Evolutionary conservation across 371 early-diverging fungal species (phyloP).

Genomic region (Aphelidium insulamus): DNA sequence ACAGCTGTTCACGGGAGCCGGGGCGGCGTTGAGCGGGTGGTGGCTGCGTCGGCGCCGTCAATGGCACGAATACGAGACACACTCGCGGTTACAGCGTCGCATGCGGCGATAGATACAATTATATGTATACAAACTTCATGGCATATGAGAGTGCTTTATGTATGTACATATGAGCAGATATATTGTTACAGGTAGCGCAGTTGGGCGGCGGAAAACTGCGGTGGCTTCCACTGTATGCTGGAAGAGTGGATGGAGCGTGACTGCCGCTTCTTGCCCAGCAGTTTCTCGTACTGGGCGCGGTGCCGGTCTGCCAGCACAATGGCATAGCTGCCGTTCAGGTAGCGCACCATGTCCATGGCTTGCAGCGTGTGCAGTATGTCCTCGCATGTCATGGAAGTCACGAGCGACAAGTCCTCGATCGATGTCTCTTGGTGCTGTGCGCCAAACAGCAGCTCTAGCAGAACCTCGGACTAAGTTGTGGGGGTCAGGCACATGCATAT

Average conservation of each 20-base stretch:
- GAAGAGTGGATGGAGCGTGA: slow-evolving; percentile 45
- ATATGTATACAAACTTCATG: too few relatives aligned
- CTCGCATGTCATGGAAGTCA: slow-evolving; percentile 70
- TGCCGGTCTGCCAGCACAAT: slow-evolving; percentile 73
- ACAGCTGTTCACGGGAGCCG: too few relatives aligned
- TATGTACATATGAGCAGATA: too few relatives aligned
- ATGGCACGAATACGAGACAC: too few relatives aligned
- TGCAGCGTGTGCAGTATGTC: slow-evolving; percentile 91
- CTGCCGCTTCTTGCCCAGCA: slow-evolving; percentile 34
- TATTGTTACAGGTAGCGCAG: slow-evolving; percentile 42
- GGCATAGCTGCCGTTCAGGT: slow-evolving; percentile 80
- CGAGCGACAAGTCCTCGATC: slow-evolving; percentile 58
- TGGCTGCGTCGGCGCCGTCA: too few relatives aligned
- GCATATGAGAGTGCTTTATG: too few relatives aligned
- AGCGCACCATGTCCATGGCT: slow-evolving; percentile 74
- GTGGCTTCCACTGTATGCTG: slow-evolving; percentile 54
- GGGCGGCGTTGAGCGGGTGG: too few relatives aligned
- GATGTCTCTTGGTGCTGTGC: slow-evolving; percentile 7
- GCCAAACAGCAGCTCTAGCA: neutral
- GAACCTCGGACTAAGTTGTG: neutral
- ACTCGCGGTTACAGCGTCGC: too few relatives aligned
- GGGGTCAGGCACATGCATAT: neutral
- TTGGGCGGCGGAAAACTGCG: slow-evolving; percentile 50
- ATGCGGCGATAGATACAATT: too few relatives aligned
- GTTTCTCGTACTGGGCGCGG: slow-evolving; percentile 50